phyloP scores from a whole-genome alignment of 768 basidiomycete genomes.

The Serendipita sp. region DNA sequence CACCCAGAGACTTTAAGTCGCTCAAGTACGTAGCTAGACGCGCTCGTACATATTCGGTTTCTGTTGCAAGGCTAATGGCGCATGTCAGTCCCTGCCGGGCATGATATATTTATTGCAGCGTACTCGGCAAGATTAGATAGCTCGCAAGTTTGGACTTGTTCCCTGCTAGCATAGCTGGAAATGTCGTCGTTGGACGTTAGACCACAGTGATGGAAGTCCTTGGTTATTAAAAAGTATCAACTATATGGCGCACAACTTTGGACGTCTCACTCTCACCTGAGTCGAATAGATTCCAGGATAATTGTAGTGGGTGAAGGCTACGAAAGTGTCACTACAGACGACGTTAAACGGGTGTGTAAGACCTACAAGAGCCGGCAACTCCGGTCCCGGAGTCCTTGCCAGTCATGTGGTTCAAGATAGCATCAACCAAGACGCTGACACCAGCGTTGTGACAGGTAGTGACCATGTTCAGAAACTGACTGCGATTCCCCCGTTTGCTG shows the following conservation, averaged over 20 bases:
- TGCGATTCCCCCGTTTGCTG: conserved; percentile 45
- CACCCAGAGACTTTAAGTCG: conserved; percentile 43
- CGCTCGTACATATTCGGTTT: conserved; percentile 40
- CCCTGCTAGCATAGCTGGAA: conserved; percentile 33
- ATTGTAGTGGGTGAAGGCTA: conserved; percentile 9
- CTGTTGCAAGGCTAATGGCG: conserved; percentile 21
- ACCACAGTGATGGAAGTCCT: conserved; percentile 52
- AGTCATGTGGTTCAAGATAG: conserved; percentile 16
- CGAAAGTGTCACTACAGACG: neutral
- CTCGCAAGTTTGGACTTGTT: conserved; percentile 39
- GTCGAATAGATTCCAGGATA: neutral
- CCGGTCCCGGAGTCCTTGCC: conserved; percentile 12
- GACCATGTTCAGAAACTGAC: conserved; percentile 34
- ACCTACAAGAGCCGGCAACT: conserved; percentile 11
- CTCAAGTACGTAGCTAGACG: conserved; percentile 40
- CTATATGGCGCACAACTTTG: neutral
- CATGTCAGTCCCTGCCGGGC: neutral
- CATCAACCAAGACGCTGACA: conserved; percentile 38
- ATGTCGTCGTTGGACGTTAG: conserved; percentile 36
- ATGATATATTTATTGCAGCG: conserved; percentile 8
- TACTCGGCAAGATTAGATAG: conserved; percentile 37
- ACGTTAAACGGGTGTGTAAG: neutral
- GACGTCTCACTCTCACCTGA: neutral
- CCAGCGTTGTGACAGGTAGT: conserved; percentile 34
- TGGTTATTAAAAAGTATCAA: conserved; percentile 6